Percentiles rank a stretch among this genome's conserved stretches.
Conservation (phyloP, 805 yeast species). For the Saitoella complicata region DNA sequence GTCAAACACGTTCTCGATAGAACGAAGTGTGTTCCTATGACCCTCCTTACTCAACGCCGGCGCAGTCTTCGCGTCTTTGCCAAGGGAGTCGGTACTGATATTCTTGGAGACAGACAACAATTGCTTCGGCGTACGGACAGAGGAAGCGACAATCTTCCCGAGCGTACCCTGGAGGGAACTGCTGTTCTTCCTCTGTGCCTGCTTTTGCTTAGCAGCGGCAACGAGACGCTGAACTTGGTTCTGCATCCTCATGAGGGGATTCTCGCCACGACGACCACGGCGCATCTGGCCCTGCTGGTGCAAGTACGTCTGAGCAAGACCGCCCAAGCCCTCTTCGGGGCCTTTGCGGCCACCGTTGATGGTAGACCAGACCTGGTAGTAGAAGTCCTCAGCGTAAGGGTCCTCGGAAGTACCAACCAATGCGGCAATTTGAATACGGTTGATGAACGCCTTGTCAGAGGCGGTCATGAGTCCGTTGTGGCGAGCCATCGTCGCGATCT, state of each 20-base stretch:
- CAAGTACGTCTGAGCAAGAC: constrained; percentile 83
- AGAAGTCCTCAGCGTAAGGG: constrained; percentile 93
- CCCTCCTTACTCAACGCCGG: neutral
- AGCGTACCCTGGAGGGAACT: constrained; percentile 69
- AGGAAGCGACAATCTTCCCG: constrained; percentile 67
- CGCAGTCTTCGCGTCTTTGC: neutral
- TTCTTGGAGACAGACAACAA: constrained; percentile 37
- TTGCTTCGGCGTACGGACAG: constrained; percentile 76
- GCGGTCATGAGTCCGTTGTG: constrained; percentile 94
- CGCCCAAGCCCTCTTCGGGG: constrained; percentile 41
- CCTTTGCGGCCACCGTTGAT: constrained; percentile 40
- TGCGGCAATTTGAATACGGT: constrained; percentile 85
- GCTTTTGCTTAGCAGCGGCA: constrained; percentile 73
- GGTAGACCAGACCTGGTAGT: constrained; percentile 78
- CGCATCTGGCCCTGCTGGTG: constrained; percentile 83
- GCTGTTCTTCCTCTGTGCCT: constrained; percentile 49
- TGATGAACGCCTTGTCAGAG: constrained; percentile 88
- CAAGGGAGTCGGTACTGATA: neutral
- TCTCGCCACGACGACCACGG: constrained; percentile 3
- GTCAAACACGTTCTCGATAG: constrained; percentile 64
- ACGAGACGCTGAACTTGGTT: constrained; percentile 98
- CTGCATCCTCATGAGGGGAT: constrained; percentile 44
- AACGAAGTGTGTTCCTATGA: constrained; percentile 29
- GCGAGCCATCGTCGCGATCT: constrained; percentile 33
- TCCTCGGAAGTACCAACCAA: constrained; percentile 70